Percentiles rank a stretch among this genome's conserved stretches.
Conservation (phyloP, 2,329 filamentous ascomycete genomes). For the Neophaeococcomyces mojaviensis region DNA sequence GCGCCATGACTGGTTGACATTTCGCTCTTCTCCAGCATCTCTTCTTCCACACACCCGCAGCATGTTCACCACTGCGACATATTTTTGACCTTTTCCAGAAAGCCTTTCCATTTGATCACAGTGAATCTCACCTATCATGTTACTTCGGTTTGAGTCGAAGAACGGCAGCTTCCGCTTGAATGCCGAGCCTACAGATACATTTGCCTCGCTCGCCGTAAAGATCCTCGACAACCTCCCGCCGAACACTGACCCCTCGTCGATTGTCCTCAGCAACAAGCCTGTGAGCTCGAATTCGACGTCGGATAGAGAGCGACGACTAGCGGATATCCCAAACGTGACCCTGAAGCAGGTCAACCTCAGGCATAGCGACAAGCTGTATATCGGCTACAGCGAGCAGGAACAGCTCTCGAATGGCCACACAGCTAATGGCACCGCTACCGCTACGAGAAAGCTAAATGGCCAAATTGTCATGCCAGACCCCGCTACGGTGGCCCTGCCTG, state of each 20-base stretch:
- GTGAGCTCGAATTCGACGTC: constrained; percentile 38
- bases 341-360: constrained; percentile 57
- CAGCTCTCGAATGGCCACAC: constrained; percentile 44
- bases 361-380: constrained; percentile 85
- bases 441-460: constrained; percentile 68
- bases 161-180: constrained; percentile 87
- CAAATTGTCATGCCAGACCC: constrained; percentile 48
- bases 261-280: constrained; percentile 54
- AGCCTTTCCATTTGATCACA: neutral
- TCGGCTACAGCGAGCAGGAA: constrained; percentile 63
- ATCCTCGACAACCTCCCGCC: constrained; percentile 55
- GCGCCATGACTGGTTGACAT: too few species aligned
- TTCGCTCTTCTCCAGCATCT: too few species aligned
- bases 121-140: constrained; percentile 45
- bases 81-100: too few species aligned
- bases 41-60: too few species aligned
- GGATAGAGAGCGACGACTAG: constrained; percentile 48
- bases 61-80: too few species aligned
- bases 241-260: constrained; percentile 46
- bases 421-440: constrained; percentile 15
- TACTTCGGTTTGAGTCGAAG: constrained; percentile 79
- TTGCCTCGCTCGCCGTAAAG: constrained; percentile 51
- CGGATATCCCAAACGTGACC: constrained; percentile 46
- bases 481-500: constrained; percentile 35
- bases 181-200: constrained; percentile 66